Base-by-base conservation (phyloP, 148 eudicot genomes). In the Amaranthus palmeri region DNA sequence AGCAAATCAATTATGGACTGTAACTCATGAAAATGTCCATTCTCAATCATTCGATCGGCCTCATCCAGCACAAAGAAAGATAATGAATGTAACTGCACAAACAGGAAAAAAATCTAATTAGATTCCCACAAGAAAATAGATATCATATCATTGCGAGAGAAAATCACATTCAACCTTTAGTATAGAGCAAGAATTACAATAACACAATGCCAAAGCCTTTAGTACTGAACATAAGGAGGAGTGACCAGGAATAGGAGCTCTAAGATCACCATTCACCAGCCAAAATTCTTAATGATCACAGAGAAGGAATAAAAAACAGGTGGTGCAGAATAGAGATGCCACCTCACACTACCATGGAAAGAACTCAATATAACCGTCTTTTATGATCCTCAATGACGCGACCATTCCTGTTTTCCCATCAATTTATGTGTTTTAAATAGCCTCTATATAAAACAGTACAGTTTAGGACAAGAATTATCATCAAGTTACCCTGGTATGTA, bases 61-160 rank as follows among this genome's bases (percentile, higher is more conserved):
- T 95, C 98, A 77, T 95, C 98, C 83, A 95, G 89, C 71, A 91
- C 96, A 84, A 95, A 95, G 80, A 95, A 95, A 72, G 98, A 95
- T 63, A 95, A 65, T 25, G 90, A 91, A 85, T 91, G 97, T 77
- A 91, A 76, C 98, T 93, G 93, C 85, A 86, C 59, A 75, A 44
- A 44, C 67, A 79, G 44, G 41, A 68, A 43, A 78, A 65, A 45
- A 65, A 46, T 66, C 75, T n/a, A 63, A 61, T 49, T 42, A 78
- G 46, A 41, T 61, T 54, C 67, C 51, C 69, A 44, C 59, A 43
- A 10, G 17, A 52, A 41, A 47, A 10, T 8, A 51, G 50, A 52
- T 47, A 47, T 36, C 68, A 46, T 65, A 25, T 18, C 48, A 13
- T 47, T 0, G 67, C 58, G 62, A 7, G 14, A 43, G 9, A 40